Percentiles rank a stretch among this genome's conserved stretches.
These are phyloP conservation scores for Nitzschia sp. DNA, from an alignment of 108 stramenopile genomes.

Conservation along the genomic window DNA sequence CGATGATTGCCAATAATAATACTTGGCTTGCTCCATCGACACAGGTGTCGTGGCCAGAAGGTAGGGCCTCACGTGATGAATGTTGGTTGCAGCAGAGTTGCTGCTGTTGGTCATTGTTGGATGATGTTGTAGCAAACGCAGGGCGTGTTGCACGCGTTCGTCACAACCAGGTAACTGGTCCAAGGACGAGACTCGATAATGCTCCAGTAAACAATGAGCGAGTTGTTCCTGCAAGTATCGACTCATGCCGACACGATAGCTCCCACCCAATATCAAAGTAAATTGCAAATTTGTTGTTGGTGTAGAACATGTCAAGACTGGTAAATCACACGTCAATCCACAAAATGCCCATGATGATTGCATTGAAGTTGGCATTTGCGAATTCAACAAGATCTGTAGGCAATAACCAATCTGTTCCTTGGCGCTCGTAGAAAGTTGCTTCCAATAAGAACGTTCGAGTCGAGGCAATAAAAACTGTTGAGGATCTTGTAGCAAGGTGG, in stretches of 20 bases:
- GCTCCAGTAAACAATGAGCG: background rate
- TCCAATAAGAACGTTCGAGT: background rate
- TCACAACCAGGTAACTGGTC: background rate
- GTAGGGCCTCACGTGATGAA: background rate
- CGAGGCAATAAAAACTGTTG: slow-evolving; percentile 3
- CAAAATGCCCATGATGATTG: background rate
- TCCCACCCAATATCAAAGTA: background rate
- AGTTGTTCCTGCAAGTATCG: background rate
- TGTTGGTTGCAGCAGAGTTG: background rate
- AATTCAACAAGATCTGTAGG: background rate
- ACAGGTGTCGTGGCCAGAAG: background rate
- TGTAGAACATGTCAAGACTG: background rate
- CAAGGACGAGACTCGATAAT: background rate
- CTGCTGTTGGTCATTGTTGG: background rate
- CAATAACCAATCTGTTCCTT: background rate
- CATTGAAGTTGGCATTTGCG: background rate
- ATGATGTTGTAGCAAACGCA: background rate
- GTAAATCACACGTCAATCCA: slow-evolving; percentile 1
- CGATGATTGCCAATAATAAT: background rate
- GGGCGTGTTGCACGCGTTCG: background rate
- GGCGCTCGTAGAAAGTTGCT: background rate
- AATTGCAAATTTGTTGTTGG: background rate
- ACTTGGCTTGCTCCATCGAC: background rate
- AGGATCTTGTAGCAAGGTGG: slow-evolving; percentile 1
- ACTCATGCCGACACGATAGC: background rate